phyloP scores from a whole-genome alignment of 1,284 basidiomycete genomes.

The Leccinum subatratum region DNA sequence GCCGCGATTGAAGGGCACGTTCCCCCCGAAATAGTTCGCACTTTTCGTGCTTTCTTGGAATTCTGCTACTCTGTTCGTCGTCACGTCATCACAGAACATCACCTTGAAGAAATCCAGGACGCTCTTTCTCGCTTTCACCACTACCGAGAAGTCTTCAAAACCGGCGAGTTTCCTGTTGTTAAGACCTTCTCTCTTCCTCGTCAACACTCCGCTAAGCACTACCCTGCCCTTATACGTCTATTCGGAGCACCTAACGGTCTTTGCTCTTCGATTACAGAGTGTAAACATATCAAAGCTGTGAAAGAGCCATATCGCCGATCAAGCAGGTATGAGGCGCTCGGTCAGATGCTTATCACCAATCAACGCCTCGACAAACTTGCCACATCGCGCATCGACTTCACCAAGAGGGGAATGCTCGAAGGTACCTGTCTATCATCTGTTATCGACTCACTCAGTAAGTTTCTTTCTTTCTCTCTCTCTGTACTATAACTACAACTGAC shows the following conservation, averaged over 20 bases:
- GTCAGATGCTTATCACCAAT: slow-evolving; percentile 10
- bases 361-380: slow-evolving; percentile 12
- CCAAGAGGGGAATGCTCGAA: background rate
- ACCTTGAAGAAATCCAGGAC: background rate
- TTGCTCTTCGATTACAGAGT: background rate
- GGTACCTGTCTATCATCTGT: slow-evolving; percentile 4
- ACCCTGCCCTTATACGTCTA: background rate
- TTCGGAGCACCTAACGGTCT: background rate
- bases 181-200: background rate
- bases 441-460: background rate
- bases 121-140: background rate
- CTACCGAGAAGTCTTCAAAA: background rate
- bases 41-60: background rate
- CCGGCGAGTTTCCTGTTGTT: background rate
- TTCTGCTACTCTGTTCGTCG: background rate
- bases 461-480: background rate
- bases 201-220: background rate
- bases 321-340: background rate
- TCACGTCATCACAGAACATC: background rate
- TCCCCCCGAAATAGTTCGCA: background rate
- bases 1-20: slow-evolving; percentile 3
- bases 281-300: slow-evolving; percentile 1
- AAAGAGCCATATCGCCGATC: background rate
- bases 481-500: background rate
- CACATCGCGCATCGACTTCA: slow-evolving; percentile 13